phyloP scores from a whole-genome alignment of 306 rosid species.

The Canavalia ensiformis region DNA sequence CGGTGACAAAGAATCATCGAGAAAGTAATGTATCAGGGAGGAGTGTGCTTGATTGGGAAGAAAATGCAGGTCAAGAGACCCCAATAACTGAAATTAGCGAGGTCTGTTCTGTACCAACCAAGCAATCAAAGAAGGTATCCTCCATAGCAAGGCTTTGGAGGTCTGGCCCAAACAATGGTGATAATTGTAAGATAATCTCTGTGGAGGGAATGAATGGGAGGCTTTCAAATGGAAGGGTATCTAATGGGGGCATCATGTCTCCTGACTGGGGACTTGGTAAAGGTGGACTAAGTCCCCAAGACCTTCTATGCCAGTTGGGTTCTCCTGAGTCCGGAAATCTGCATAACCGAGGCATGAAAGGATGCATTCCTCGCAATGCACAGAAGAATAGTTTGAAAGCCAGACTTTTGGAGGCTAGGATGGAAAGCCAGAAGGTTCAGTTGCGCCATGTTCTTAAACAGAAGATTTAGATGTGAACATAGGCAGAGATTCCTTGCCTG shows the following conservation, averaged over 20 bases:
- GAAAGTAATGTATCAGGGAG: conserved; percentile 68
- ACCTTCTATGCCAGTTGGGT: conserved; percentile 71
- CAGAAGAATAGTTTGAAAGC: conserved; percentile 88
- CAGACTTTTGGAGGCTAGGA: conserved; percentile 89
- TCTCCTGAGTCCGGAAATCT: conserved; percentile 73
- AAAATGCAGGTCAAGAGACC: conserved; percentile 64
- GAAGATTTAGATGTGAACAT: conserved; percentile 65
- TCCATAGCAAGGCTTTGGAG: conserved; percentile 84
- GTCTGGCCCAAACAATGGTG: conserved; percentile 77
- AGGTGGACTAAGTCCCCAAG: conserved; percentile 76
- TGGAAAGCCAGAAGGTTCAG: conserved; percentile 84
- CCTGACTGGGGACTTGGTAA: conserved; percentile 71
- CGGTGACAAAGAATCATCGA: conserved; percentile 66
- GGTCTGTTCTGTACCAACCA: conserved; percentile 68
- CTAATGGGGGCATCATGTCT: conserved; percentile 65
- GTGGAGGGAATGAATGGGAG: conserved; percentile 75
- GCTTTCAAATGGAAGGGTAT: conserved; percentile 79
- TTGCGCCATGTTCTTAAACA: conserved; percentile 91
- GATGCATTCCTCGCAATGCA: conserved; percentile 76
- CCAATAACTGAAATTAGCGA: conserved; percentile 80
- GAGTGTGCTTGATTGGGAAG: conserved; percentile 83
- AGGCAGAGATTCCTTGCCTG: conserved; percentile 46
- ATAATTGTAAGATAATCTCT: conserved; percentile 71
- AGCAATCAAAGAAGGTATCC: conserved; percentile 78
- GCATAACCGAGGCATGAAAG: conserved; percentile 75